Percentiles rank a stretch among this genome's conserved stretches.
Conservation (phyloP, 2,329 filamentous ascomycete species). For the Talaromyces piceae region DNA sequence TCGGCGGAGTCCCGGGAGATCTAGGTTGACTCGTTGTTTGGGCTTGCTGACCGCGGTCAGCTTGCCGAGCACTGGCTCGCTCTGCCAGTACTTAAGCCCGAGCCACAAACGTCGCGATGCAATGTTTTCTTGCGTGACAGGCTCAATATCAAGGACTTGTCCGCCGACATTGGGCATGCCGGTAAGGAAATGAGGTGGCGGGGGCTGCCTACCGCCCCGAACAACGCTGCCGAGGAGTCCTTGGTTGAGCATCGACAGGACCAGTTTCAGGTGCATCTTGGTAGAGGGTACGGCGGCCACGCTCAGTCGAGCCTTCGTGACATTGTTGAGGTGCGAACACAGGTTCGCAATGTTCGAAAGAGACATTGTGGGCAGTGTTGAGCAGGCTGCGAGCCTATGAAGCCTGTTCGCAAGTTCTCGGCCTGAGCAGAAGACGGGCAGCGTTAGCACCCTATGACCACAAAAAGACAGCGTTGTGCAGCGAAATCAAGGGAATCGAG, state of each 20-base stretch:
- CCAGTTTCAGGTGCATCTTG: conserved; percentile 70
- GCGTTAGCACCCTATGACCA: background rate
- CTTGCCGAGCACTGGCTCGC: conserved; percentile 65
- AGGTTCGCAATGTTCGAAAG: conserved; percentile 69
- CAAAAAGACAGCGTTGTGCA: background rate
- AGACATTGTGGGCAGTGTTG: conserved; percentile 49
- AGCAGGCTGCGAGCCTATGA: background rate
- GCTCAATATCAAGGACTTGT: conserved; percentile 35
- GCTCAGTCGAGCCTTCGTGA: conserved; percentile 71
- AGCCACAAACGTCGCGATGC: conserved; percentile 74
- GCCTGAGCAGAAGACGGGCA: background rate
- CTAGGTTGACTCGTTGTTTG: conserved; percentile 62
- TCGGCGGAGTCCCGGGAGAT: conserved; percentile 53
- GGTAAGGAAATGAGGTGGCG: conserved; percentile 45
- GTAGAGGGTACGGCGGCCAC: conserved; percentile 75
- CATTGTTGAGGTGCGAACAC: conserved; percentile 89
- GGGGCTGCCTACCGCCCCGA: conserved; percentile 58
- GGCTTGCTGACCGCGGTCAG: conserved; percentile 65
- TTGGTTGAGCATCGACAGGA: conserved; percentile 69
- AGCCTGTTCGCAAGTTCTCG: background rate
- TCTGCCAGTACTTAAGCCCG: conserved; percentile 83
- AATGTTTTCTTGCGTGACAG: conserved; percentile 62
- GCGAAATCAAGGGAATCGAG: background rate
- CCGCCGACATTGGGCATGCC: conserved; percentile 41
- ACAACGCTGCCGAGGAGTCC: conserved; percentile 77